Conservation (phyloP, 1,139 yeast genomes). For the Suhomyces bribrorum region DNA sequence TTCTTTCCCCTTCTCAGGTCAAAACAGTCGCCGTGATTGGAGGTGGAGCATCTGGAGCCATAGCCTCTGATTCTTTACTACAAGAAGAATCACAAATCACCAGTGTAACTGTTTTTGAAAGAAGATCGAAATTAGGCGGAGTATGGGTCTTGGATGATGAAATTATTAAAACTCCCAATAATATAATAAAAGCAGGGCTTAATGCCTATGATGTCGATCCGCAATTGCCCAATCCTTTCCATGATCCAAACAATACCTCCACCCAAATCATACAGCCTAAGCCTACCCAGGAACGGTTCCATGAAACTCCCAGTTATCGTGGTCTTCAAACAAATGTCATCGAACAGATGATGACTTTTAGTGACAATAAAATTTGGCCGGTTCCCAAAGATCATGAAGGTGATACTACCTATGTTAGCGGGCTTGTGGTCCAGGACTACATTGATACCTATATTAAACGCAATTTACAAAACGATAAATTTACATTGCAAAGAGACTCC, state of each 20-base stretch:
- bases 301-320: conserved; percentile 42
- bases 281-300: conserved; percentile 23
- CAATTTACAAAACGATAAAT: conserved; percentile 21
- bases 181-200: conserved; percentile 27
- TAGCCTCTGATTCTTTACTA: conserved; percentile 40
- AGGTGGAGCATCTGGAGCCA: conserved; percentile 56
- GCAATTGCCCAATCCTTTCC: conserved; percentile 33
- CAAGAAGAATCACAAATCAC: conserved; percentile 24
- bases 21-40: conserved; percentile 49
- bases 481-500: conserved; percentile 29
- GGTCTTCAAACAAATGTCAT: conserved; percentile 43
- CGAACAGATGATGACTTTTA: conserved; percentile 47
- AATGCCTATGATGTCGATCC: conserved; percentile 27
- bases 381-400: conserved; percentile 24
- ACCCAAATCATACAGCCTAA: conserved; percentile 2
- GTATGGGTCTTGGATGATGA: conserved; percentile 33
- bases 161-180: conserved; percentile 24
- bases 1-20: conserved; percentile 16
- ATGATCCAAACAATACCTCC: conserved; percentile 8
- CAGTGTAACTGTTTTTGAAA: conserved; percentile 30
- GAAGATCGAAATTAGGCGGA: conserved; percentile 33
- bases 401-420: conserved; percentile 28
- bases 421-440: conserved; percentile 31
- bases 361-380: conserved; percentile 39
- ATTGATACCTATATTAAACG: conserved; percentile 34